Conservation (phyloP, 2,329 filamentous ascomycete species). For the Trichoderma sp. region DNA sequence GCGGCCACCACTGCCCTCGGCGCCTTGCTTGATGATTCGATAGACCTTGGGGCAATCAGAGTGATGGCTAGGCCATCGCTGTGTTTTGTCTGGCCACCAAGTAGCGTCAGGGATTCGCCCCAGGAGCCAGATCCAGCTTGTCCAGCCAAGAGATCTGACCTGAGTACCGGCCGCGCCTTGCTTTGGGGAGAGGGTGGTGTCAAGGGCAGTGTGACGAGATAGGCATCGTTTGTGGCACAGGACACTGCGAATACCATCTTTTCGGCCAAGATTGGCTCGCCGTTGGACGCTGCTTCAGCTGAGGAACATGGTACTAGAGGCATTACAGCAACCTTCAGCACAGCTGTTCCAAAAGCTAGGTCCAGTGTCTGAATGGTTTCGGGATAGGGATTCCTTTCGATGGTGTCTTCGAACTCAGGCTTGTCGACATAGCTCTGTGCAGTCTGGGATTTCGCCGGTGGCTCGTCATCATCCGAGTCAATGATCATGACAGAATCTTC, state of each 20-base stretch:
- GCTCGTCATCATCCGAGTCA: conserved; percentile 64
- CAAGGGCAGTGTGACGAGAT: conserved; percentile 62
- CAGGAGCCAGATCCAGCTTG: conserved; percentile 64
- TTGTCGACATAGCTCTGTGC: conserved; percentile 52
- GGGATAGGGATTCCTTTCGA: conserved; percentile 55
- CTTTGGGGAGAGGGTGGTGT: conserved; percentile 64
- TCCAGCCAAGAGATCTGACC: conserved; percentile 54
- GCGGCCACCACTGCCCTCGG: conserved; percentile 61
- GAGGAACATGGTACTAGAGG: conserved; percentile 53
- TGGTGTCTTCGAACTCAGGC: conserved; percentile 60
- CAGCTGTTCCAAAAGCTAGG: conserved; percentile 60
- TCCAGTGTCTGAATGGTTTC: conserved; percentile 64
- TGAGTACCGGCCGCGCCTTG: conserved; percentile 60
- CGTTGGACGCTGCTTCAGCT: conserved; percentile 55
- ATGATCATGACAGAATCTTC: conserved; percentile 64
- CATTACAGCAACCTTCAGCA: conserved; percentile 59
- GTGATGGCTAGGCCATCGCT: conserved; percentile 62
- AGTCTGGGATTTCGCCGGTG: conserved; percentile 41
- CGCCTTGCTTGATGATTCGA: conserved; percentile 44
- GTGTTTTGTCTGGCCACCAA: conserved; percentile 57
- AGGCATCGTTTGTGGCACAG: conserved; percentile 61
- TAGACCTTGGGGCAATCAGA: conserved; percentile 49
- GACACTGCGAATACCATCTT: conserved; percentile 65
- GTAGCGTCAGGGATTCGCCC: conserved; percentile 61
- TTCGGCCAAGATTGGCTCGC: conserved; percentile 55